phyloP scores from a whole-genome alignment of 495 filamentous ascomycete species.

The Podospora anserina region DNA sequence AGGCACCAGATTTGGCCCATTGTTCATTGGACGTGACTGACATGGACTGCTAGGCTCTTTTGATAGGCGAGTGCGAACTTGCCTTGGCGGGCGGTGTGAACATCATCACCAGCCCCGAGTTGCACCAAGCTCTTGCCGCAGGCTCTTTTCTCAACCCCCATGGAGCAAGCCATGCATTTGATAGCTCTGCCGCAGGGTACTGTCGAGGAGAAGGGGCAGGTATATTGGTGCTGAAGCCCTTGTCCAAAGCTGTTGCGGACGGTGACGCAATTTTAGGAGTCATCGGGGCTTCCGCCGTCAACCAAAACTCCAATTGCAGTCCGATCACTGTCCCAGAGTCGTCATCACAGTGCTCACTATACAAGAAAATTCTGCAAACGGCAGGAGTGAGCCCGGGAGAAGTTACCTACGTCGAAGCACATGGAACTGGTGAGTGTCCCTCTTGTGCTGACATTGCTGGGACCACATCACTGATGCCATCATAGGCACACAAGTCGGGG shows the following conservation, averaged over 20 bases:
- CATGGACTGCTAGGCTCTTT: slow-evolving; percentile 36
- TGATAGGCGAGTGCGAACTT: slow-evolving; percentile 33
- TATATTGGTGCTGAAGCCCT: slow-evolving; percentile 52
- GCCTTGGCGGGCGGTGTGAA: slow-evolving; percentile 20
- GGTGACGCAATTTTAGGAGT: slow-evolving; percentile 55
- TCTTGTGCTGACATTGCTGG: not conserved
- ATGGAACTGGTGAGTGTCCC: slow-evolving; percentile 26
- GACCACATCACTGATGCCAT: too few species aligned
- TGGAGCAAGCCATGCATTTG: slow-evolving; percentile 54
- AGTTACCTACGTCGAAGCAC: slow-evolving; percentile 38
- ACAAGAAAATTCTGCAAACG: slow-evolving; percentile 43
- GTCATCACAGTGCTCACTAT: slow-evolving; percentile 48
- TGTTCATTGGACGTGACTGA: not conserved
- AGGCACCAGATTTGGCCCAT: not conserved
- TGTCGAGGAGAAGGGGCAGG: slow-evolving; percentile 58
- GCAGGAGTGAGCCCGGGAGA: slow-evolving; percentile 43
- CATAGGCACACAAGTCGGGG: slow-evolving; percentile 27
- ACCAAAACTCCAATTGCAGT: slow-evolving; percentile 50
- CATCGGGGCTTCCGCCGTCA: slow-evolving; percentile 51
- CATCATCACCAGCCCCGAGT: slow-evolving; percentile 47
- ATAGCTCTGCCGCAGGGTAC: slow-evolving; percentile 59
- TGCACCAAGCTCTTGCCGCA: slow-evolving; percentile 48
- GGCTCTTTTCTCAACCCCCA: slow-evolving; percentile 38
- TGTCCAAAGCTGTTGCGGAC: slow-evolving; percentile 47
- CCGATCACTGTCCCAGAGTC: slow-evolving; percentile 51